A percentile compares a stretch with the other conserved stretches of the same genome.
phyloP scores from a whole-genome alignment of 768 basidiomycete genomes.

The Imleria badia region DNA sequence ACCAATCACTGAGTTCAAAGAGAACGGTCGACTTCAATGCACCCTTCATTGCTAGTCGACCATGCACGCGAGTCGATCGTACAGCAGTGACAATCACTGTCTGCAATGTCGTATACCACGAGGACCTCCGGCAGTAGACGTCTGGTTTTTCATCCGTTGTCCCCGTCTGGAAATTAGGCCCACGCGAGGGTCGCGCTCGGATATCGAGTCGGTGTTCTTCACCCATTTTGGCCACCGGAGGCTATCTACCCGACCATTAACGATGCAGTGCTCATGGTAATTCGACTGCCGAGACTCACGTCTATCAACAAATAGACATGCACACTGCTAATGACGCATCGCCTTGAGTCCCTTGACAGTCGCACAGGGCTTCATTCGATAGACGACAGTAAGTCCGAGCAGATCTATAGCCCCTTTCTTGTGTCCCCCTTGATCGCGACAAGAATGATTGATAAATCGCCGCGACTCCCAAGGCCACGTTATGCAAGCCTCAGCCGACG shows the following conservation, averaged over 20 bases:
- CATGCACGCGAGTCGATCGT: constrained; percentile 9
- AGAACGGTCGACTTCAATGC: constrained; percentile 36
- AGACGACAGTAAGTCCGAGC: constrained; percentile 35
- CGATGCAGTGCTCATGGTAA: not conserved
- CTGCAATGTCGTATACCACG: constrained; percentile 43
- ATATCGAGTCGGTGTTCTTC: constrained; percentile 40
- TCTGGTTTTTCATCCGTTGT: constrained; percentile 31
- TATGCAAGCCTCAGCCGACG: constrained; percentile 40
- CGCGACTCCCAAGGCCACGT: constrained; percentile 39
- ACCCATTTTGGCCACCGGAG: constrained; percentile 40
- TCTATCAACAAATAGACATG: constrained; percentile 36
- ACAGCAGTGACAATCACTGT: constrained; percentile 20
- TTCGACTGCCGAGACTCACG: constrained; percentile 29
- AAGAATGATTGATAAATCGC: constrained; percentile 45
- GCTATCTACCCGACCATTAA: constrained; percentile 39
- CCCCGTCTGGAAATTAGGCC: constrained; percentile 23
- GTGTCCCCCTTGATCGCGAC: constrained; percentile 30
- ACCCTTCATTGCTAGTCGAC: constrained; percentile 28
- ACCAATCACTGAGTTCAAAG: constrained; percentile 38
- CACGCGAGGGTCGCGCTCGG: constrained; percentile 44
- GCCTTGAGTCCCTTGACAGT: constrained; percentile 31
- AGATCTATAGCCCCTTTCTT: constrained; percentile 27
- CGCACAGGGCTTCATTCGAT: constrained; percentile 35
- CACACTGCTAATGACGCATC: constrained; percentile 30
- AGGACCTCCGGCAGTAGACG: constrained; percentile 43